These are phyloP conservation scores for Colletotrichum euphorbiae DNA, from an alignment of 2,329 filamentous ascomycete genomes.

Conservation along the genomic window DNA sequence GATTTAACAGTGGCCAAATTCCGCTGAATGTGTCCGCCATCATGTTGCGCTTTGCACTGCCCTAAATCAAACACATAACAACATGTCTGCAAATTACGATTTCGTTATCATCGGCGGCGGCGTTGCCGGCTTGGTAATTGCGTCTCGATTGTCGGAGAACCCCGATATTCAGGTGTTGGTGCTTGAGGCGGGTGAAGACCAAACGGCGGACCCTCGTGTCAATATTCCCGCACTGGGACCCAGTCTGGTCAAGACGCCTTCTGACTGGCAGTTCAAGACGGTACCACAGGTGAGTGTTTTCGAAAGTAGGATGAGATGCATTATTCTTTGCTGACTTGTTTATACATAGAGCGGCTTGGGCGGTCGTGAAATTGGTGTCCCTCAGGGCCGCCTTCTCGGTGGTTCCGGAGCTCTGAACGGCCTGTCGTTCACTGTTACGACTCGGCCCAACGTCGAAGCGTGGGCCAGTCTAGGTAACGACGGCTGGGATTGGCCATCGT, in stretches of 20 bases:
- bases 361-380: slow-evolving; percentile 40
- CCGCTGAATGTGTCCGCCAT: slow-evolving; percentile 3
- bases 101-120: slow-evolving; percentile 40
- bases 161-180: slow-evolving; percentile 42
- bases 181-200: slow-evolving; percentile 47
- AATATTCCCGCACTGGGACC: slow-evolving; percentile 44
- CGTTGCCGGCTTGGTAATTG: slow-evolving; percentile 38
- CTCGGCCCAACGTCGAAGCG: slow-evolving; percentile 43
- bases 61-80: slow-evolving; percentile 4
- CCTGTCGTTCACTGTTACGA: slow-evolving; percentile 42
- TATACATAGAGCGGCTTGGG: slow-evolving; percentile 34
- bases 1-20: slow-evolving; percentile 31
- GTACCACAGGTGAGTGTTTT: slow-evolving; percentile 42
- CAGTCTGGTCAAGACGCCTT: slow-evolving; percentile 43
- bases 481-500: slow-evolving; percentile 44
- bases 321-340: slow-evolving; percentile 10
- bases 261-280: slow-evolving; percentile 45
- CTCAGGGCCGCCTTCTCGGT: slow-evolving; percentile 43
- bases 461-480: slow-evolving; percentile 46
- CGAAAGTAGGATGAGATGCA: background rate
- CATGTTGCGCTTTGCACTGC: background rate
- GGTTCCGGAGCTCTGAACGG: slow-evolving; percentile 48
- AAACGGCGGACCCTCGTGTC: slow-evolving; percentile 43
- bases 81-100: slow-evolving; percentile 42
- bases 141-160: slow-evolving; percentile 41